These are phyloP conservation scores for Ceratocystis ficicola DNA, from an alignment of 2,329 filamentous ascomycete species.

Conservation along the genomic window DNA sequence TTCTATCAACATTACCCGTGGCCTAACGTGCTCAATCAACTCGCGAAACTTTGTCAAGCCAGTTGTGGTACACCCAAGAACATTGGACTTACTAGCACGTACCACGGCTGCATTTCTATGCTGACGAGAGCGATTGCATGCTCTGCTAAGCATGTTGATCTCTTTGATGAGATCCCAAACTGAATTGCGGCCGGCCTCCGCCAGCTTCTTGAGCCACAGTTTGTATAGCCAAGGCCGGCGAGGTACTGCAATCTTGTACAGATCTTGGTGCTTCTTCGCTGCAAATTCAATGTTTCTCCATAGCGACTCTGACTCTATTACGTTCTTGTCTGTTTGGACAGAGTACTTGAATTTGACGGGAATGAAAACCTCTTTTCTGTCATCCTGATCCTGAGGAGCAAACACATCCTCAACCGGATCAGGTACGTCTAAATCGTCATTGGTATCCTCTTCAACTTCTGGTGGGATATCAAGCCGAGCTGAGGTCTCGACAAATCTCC, in stretches of 20 bases:
- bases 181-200: conserved; percentile 35
- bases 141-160: conserved; percentile 39
- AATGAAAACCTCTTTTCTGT: conserved; percentile 46
- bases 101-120: conserved; percentile 42
- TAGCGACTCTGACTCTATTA: conserved; percentile 8
- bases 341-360: conserved; percentile 18
- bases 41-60: conserved; percentile 69
- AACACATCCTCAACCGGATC: conserved; percentile 12
- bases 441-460: background rate
- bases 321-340: background rate
- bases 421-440: conserved; percentile 11
- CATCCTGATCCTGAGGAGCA: conserved; percentile 24
- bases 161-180: conserved; percentile 40
- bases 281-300: conserved; percentile 20
- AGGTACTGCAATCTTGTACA: conserved; percentile 46
- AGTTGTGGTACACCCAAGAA: conserved; percentile 62
- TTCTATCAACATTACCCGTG: conserved; percentile 61
- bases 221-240: conserved; percentile 55
- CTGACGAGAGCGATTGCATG: conserved; percentile 46
- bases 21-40: conserved; percentile 52
- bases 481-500: background rate
- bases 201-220: conserved; percentile 44
- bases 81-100: conserved; percentile 24
- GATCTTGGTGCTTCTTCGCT: conserved; percentile 32
- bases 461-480: conserved; percentile 1